phyloP scores from a whole-genome alignment of 1,284 basidiomycete species.

The Cutaneotrichosporon spelunceum region DNA sequence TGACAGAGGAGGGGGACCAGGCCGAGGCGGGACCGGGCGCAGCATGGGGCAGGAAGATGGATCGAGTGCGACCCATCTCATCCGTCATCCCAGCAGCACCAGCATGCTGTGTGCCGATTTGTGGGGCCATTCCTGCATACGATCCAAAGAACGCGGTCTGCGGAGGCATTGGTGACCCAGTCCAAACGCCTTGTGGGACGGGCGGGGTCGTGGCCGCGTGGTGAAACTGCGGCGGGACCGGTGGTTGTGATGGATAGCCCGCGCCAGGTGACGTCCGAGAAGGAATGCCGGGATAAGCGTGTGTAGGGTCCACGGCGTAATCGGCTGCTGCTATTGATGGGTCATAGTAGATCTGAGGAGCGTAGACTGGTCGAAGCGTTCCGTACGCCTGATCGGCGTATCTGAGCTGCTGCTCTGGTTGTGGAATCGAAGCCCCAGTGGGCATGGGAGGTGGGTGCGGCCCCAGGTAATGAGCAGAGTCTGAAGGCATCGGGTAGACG shows the following conservation, averaged over 20 bases:
- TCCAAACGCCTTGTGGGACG: constrained; percentile 18
- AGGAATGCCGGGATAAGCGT: constrained; percentile 7
- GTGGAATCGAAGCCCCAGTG: not conserved
- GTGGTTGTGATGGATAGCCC: constrained; percentile 11
- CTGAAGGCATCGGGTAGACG: constrained; percentile 7
- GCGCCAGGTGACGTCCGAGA: constrained; percentile 13
- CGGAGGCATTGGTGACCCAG: constrained; percentile 2
- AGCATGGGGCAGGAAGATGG: constrained; percentile 15
- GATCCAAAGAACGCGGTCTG: constrained; percentile 17
- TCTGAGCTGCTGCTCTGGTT: constrained; percentile 16
- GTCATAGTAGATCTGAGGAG: constrained; percentile 23
- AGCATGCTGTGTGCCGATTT: constrained; percentile 12
- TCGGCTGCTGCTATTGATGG: constrained; percentile 15
- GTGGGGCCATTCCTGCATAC: constrained; percentile 10
- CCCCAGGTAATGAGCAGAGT: constrained; percentile 17
- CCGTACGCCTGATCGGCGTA: constrained; percentile 14
- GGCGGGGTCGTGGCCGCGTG: constrained; percentile 16
- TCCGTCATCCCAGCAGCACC: constrained; percentile 9
- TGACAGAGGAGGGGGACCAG: constrained; percentile 21
- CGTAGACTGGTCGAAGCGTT: constrained; percentile 17
- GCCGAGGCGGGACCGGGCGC: constrained; percentile 10
- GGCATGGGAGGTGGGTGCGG: constrained; percentile 9
- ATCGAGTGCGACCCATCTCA: constrained; percentile 17
- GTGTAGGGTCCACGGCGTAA: constrained; percentile 9
- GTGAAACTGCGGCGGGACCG: constrained; percentile 15